Base-by-base conservation (phyloP, 2,329 filamentous ascomycete species). In the Exophiala calicioides region DNA sequence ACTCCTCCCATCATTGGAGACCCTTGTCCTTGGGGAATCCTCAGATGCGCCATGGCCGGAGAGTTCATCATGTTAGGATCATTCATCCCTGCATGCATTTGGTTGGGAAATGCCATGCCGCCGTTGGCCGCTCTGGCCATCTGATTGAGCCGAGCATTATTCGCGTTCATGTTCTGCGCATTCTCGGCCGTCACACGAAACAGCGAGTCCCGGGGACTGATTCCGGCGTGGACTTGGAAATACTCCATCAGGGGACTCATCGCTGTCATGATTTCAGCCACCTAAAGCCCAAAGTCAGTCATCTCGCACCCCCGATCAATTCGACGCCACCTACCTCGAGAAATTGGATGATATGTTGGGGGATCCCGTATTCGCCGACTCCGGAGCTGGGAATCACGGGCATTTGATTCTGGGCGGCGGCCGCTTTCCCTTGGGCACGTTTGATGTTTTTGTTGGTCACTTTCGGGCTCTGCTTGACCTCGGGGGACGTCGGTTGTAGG, bases 261-360 rank as follows among this genome's bases (percentile, higher is more conserved):
- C 55, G 78, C 73, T 43, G 78, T 81, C 62, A 85, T 77, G 21
- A 80, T 83, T 64, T 85, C 82, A 49, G 78, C 79, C 51, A 84
- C 75, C 81, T 84, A 58, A 32, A 44, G 39, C n/a, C 16, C 41
- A 44, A 26, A n/a, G 49, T 61, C 45, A 59, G 56, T 57, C 42
- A 31, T 32, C 24, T 13, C 4, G 24, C 33, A 35, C 5, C 32
- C 21, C 21, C 13, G 23, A 10, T 27, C 35, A 16, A 27, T n/a
- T n/a, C n/a, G n/a, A n/a, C n/a, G 55, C 33, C 40, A 61, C 65
- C 61, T 70, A 83, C 80, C 74, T 85, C 82, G 52, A 85, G 70
- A 61, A 82, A 84, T 56, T 73, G 70, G 65, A 81, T 74, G 40
- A 85, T 74, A 32, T 71, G 69, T 31, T 68, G 68, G 5, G 80